Percentiles rank a stretch among this genome's conserved stretches.
phyloP scores from a whole-genome alignment of 257 asterid species.

The Przewalskia tangutica region DNA sequence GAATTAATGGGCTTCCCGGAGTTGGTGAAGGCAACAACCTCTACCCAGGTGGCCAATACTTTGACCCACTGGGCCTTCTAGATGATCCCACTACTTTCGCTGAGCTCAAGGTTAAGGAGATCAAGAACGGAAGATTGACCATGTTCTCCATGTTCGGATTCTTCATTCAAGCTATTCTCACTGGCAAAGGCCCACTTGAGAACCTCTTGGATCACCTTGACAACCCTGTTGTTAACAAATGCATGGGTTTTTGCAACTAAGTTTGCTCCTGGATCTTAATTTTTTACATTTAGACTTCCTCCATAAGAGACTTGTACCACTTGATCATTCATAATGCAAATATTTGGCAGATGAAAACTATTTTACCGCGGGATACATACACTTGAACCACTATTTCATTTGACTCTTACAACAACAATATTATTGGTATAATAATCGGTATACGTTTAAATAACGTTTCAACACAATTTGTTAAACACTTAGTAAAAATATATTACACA shows the following conservation, averaged over 20 bases:
- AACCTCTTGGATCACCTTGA: slow-evolving; percentile 72
- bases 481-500: no score
- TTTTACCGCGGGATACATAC: not conserved
- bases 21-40: slow-evolving; percentile 81
- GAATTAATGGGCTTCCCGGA: slow-evolving; percentile 64
- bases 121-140: slow-evolving; percentile 75
- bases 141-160: slow-evolving; percentile 79
- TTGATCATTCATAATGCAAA: slow-evolving; percentile 6
- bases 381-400: not conserved
- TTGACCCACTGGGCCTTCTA: slow-evolving; percentile 70
- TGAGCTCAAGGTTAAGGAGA: slow-evolving; percentile 71
- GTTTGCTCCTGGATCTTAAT: slow-evolving; percentile 56
- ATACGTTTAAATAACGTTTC: no score
- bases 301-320: not conserved
- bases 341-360: not conserved
- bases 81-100: slow-evolving; percentile 66
- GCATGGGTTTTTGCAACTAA: slow-evolving; percentile 79
- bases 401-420: not conserved
- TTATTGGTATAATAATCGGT: no score
- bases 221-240: slow-evolving; percentile 73
- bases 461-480: no score
- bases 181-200: slow-evolving; percentile 63
- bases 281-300: not conserved
- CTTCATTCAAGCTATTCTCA: slow-evolving; percentile 57
- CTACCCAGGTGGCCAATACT: slow-evolving; percentile 80